A percentile compares a stretch with the other conserved stretches of the same genome.
These are phyloP conservation scores for Melampsora abietis-canadensis DNA, from an alignment of 1,284 basidiomycete species.

Conservation along the genomic window DNA sequence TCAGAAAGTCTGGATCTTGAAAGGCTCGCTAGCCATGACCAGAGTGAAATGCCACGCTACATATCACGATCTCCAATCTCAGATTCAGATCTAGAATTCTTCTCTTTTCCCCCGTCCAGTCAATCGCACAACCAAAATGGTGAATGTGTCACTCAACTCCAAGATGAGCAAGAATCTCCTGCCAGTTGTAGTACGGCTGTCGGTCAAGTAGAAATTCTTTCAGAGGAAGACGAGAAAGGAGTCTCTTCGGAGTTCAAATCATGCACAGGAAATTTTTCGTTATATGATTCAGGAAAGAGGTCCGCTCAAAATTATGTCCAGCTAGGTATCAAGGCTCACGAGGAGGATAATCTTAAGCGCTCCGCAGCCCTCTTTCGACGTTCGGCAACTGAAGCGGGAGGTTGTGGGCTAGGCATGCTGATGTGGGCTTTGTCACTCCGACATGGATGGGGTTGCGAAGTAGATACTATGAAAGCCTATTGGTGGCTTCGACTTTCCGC, in stretches of 20 bases:
- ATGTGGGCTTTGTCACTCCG: slow-evolving; percentile 37
- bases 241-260: not conserved
- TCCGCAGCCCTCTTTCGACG: slow-evolving; percentile 31
- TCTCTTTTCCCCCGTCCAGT: not conserved
- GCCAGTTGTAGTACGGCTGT: slow-evolving; percentile 4
- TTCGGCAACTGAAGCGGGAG: slow-evolving; percentile 28
- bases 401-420: slow-evolving; percentile 33
- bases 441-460: slow-evolving; percentile 41
- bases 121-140: not conserved
- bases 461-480: slow-evolving; percentile 32
- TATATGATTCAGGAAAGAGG: not conserved
- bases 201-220: not conserved
- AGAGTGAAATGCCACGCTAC: not conserved
- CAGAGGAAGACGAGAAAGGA: not conserved
- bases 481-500: slow-evolving; percentile 30
- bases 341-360: slow-evolving; percentile 28
- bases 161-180: slow-evolving; percentile 2
- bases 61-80: slow-evolving; percentile 2
- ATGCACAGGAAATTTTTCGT: not conserved
- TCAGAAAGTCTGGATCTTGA: slow-evolving; percentile 1
- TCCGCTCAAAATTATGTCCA: not conserved
- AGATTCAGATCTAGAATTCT: not conserved
- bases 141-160: not conserved
- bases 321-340: slow-evolving; percentile 33
- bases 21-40: not conserved